Conservation (phyloP, 2,329 filamentous ascomycete species). For the Hypoxylon sp. region DNA sequence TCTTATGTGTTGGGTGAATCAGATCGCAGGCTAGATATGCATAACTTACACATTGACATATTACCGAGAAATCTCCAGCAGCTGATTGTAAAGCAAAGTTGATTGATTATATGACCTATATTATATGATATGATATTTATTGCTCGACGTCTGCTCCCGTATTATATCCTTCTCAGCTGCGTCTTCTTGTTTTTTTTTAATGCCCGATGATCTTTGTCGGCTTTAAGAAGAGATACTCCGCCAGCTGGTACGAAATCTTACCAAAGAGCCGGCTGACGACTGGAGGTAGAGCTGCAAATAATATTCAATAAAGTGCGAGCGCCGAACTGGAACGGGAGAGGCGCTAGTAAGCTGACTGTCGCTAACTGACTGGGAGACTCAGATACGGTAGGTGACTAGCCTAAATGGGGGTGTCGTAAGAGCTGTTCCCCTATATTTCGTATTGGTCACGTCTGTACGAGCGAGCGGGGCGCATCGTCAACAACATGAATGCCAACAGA, state of each 20-base stretch:
- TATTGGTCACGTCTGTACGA: constrained; percentile 8
- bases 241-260: background rate
- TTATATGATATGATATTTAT: constrained; percentile 12
- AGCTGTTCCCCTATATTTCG: constrained; percentile 13
- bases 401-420: constrained; percentile 31
- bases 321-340: constrained; percentile 16
- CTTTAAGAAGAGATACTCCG: constrained; percentile 11
- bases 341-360: constrained; percentile 44
- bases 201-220: constrained; percentile 9
- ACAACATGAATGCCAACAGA: constrained; percentile 28
- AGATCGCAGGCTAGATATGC: constrained; percentile 33
- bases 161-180: constrained; percentile 24
- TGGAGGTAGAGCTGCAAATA: constrained; percentile 4
- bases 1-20: constrained; percentile 37
- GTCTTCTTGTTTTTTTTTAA: background rate
- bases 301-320: constrained; percentile 12
- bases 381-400: constrained; percentile 33
- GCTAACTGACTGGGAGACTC: constrained; percentile 10
- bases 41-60: constrained; percentile 29
- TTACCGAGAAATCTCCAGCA: constrained; percentile 42
- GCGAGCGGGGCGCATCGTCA: constrained; percentile 25
- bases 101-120: constrained; percentile 6
- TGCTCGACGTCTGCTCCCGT: constrained; percentile 4
- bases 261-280: constrained; percentile 13
- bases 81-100: constrained; percentile 6